A percentile compares a stretch with the other conserved stretches of the same genome.
Evolutionary conservation across 805 yeast genomes (phyloP).

Genomic region (Phaffomyces antillensis): DNA sequence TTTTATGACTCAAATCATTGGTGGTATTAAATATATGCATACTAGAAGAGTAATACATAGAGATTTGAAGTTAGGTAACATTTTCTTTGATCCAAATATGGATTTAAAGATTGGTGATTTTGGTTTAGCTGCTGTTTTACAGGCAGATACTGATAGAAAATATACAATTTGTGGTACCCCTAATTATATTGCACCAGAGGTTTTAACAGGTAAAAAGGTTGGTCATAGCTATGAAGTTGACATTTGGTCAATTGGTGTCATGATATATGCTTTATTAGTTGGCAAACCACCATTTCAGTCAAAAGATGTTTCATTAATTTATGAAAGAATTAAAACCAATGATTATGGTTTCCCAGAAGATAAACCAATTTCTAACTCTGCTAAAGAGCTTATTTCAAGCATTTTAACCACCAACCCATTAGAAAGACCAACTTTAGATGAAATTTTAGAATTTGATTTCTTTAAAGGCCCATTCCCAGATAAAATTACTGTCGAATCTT

Average conservation of each 20-base stretch:
- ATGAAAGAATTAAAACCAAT: slow-evolving; percentile 80
- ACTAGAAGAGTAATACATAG: slow-evolving; percentile 89
- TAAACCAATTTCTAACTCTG: slow-evolving; percentile 59
- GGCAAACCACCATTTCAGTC: slow-evolving; percentile 99
- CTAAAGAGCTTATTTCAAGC: slow-evolving; percentile 62
- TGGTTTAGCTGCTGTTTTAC: slow-evolving; percentile 95
- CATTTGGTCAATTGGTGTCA: slow-evolving; percentile 96
- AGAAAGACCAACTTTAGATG: slow-evolving; percentile 73
- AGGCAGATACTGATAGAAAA: slow-evolving; percentile 63
- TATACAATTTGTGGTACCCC: slow-evolving; percentile 98
- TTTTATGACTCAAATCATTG: slow-evolving; percentile 87
- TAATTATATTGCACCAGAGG: slow-evolving; percentile 97
- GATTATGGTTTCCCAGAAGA: slow-evolving; percentile 76
- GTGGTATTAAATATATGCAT: slow-evolving; percentile 91
- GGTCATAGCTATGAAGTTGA: slow-evolving; percentile 96
- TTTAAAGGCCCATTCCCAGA: slow-evolving; percentile 83
- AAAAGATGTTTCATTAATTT: slow-evolving; percentile 85
- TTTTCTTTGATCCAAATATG: slow-evolving; percentile 90
- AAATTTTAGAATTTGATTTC: slow-evolving; percentile 79
- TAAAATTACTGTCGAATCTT: slow-evolving; percentile 52
- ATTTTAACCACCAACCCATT: slow-evolving; percentile 73
- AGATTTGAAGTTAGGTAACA: slow-evolving; percentile 92
- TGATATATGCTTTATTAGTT: slow-evolving; percentile 84
- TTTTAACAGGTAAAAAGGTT: slow-evolving; percentile 73
- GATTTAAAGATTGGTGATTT: slow-evolving; percentile 95